A percentile compares a stretch with the other conserved stretches of the same genome.
Evolutionary conservation across 345 rosid species (phyloP).

Genomic region (Eutrema heterophyllum): DNA sequence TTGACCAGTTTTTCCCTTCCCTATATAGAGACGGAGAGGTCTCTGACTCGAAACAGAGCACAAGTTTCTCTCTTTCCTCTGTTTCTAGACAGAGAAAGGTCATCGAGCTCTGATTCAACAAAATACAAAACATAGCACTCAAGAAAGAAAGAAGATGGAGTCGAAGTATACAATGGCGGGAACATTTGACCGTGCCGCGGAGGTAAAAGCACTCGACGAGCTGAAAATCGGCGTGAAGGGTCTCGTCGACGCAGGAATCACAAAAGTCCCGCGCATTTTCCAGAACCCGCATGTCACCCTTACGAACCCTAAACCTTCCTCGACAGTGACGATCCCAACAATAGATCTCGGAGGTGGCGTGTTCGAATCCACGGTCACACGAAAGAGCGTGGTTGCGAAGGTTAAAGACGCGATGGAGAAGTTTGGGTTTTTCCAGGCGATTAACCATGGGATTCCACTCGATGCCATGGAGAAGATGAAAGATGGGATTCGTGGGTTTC

Average conservation of each 20-base stretch:
- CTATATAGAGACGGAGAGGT: too few species aligned
- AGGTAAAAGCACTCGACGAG: slow-evolving; percentile 28
- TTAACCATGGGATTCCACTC: slow-evolving; percentile 20
- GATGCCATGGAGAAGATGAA: not conserved
- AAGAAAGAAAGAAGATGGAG: too few species aligned
- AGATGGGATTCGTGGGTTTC: slow-evolving; percentile 18
- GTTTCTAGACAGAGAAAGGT: too few species aligned
- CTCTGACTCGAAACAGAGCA: too few species aligned
- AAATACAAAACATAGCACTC: too few species aligned
- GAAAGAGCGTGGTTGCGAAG: not conserved
- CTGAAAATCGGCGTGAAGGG: slow-evolving; percentile 31
- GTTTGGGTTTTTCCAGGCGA: slow-evolving; percentile 17
- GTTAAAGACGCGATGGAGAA: slow-evolving; percentile 10
- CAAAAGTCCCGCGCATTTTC: slow-evolving; percentile 28
- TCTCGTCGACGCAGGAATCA: slow-evolving; percentile 20
- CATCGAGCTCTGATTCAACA: too few species aligned
- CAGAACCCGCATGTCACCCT: not conserved
- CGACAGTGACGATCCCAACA: not conserved
- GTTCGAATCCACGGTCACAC: not conserved
- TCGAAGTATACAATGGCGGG: not conserved
- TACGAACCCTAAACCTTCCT: not conserved
- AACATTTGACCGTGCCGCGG: not conserved
- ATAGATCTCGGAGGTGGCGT: slow-evolving; percentile 15
- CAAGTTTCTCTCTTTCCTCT: too few species aligned
- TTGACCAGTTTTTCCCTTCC: too few species aligned